Percentiles rank a stretch among this genome's conserved stretches.
Evolutionary conservation across 164 flowering plant genomes (phyloP).

Genomic region (Brasenia schreberi): DNA sequence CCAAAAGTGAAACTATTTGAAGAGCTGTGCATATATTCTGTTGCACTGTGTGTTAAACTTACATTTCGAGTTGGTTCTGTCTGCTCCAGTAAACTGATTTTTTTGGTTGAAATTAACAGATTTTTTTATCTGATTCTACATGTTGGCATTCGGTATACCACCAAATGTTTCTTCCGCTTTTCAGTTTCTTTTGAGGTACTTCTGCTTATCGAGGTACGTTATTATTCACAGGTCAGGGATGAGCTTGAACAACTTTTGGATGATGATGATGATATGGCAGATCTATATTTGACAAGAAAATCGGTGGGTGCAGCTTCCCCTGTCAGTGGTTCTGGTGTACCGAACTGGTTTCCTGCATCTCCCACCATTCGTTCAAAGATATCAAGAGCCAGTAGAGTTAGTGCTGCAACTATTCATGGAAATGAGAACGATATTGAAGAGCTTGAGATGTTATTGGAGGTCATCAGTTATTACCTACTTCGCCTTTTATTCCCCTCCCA

Average conservation of each 20-base stretch:
- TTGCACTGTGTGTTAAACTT: no score
- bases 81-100: no score
- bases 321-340: constrained; percentile 45
- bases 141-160: no score
- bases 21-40: no score
- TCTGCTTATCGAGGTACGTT: background rate
- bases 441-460: constrained; percentile 97
- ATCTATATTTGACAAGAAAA: constrained; percentile 84
- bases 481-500: background rate
- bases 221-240: constrained; percentile 60
- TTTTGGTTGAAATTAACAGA: no score
- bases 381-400: constrained; percentile 74
- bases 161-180: background rate
- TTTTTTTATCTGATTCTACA: no score
- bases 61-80: no score
- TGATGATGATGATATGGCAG: constrained; percentile 97
- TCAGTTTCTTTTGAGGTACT: background rate
- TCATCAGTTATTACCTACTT: constrained; percentile 7
- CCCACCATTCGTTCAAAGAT: constrained; percentile 66
- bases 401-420: constrained; percentile 53
- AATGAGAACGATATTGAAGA: constrained; percentile 93
- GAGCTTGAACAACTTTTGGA: constrained; percentile 95
- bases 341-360: constrained; percentile 62
- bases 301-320: constrained; percentile 50
- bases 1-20: no score